Base-by-base conservation (phyloP, 495 filamentous ascomycete species). In the Penicillium samsonianum region DNA sequence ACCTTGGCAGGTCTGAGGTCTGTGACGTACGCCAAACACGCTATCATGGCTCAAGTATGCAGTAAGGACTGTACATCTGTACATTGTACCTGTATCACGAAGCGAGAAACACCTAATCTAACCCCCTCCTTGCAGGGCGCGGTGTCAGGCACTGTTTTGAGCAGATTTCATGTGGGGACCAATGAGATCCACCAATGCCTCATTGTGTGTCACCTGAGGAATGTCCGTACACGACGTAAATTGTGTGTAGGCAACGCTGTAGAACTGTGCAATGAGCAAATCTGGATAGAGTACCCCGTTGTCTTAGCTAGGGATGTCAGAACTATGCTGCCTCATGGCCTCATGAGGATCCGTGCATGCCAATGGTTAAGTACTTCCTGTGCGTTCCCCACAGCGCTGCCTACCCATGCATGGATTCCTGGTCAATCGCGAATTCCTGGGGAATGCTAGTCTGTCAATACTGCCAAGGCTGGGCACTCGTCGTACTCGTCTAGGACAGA, bases 11-110 rank as follows among this genome's bases (percentile, higher is more conserved):
- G 26, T n/a, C 9, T n/a, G 16, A 17, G 7, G 35, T 17, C 35
- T 20, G 50, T 55, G 52, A 46, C 42, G 22, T 55, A 46, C 2
- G 41, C 30, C 19, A 44, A 44, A 53, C 41, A 38, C 53, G 20
- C 30, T 53, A 41, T 41, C 35, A 7, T n/a, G 6, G 14, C 10
- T n/a, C 30, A n/a, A 38, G 35, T 38, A 38, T 38, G 35, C 16
- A 17, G 35, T 38, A 38, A 38, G 35, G 35, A 38, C 6, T 38
- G 22, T 40, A 40, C 35, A 23, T 35, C 6, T 38, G 22, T 40
- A 40, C 35, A 23, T 35, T 1, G 22, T 26, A 26, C 43, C 35
- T 38, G 35, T 38, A 38, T 38, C 35, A 8, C 11, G 16, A 38
- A 17, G 35, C 4, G 33, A 37, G 14, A 37, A n/a, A 37, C 33